Evolutionary conservation across 2,329 filamentous ascomycete species (phyloP).

Genomic region (Cladophialophora yegresii): DNA sequence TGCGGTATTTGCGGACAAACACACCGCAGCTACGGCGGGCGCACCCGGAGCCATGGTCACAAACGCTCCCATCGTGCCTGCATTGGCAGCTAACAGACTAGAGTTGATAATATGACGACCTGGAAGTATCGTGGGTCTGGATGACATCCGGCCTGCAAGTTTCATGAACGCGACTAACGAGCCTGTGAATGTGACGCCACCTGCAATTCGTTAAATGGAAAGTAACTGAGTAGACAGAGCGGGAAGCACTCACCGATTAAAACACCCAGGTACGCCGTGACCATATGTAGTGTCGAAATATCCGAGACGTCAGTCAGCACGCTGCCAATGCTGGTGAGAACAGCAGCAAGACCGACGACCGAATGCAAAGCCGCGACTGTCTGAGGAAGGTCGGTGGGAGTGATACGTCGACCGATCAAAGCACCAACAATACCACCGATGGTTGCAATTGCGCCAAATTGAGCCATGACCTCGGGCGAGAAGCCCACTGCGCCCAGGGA

Average conservation of each 20-base stretch:
- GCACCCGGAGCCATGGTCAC: slow-evolving; percentile 77
- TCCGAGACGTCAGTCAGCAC: slow-evolving; percentile 70
- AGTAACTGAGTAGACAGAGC: background rate
- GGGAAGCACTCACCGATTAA: slow-evolving; percentile 62
- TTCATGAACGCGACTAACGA: slow-evolving; percentile 89
- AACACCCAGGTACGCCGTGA: slow-evolving; percentile 83
- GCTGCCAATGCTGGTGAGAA: slow-evolving; percentile 83
- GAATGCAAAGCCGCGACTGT: slow-evolving; percentile 88
- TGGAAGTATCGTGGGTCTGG: slow-evolving; percentile 69
- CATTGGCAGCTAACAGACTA: slow-evolving; percentile 71
- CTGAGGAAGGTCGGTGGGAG: slow-evolving; percentile 82
- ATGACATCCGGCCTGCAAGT: slow-evolving; percentile 78
- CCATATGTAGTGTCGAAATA: slow-evolving; percentile 75
- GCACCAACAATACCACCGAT: slow-evolving; percentile 65
- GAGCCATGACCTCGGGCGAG: slow-evolving; percentile 72
- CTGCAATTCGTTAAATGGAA: slow-evolving; percentile 40
- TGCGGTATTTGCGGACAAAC: slow-evolving; percentile 72
- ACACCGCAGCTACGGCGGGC: slow-evolving; percentile 75
- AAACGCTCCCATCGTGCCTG: slow-evolving; percentile 82
- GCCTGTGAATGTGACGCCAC: slow-evolving; percentile 85
- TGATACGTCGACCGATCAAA: slow-evolving; percentile 81
- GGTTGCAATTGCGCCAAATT: slow-evolving; percentile 75
- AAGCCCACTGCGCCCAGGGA: slow-evolving; percentile 81
- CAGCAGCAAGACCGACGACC: slow-evolving; percentile 84
- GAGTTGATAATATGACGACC: slow-evolving; percentile 76